phyloP scores from a whole-genome alignment of 1,139 yeast genomes.

The Nakaseomyces nivariensis region DNA sequence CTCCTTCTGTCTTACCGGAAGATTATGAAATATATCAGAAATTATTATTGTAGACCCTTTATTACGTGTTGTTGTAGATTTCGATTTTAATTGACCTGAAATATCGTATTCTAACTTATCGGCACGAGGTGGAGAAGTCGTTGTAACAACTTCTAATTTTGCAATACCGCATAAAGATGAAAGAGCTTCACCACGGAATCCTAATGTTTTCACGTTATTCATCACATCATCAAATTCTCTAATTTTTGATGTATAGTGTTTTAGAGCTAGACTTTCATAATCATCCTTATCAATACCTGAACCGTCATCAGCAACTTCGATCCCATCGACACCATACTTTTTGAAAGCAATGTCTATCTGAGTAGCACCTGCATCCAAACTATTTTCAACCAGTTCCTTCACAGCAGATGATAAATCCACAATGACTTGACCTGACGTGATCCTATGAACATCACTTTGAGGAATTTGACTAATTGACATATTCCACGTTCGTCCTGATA shows the following conservation, averaged over 20 bases:
- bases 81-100: slow-evolving; percentile 40
- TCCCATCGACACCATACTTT: slow-evolving; percentile 65
- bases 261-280: slow-evolving; percentile 50
- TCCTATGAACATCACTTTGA: slow-evolving; percentile 43
- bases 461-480: slow-evolving; percentile 4
- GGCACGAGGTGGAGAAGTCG: slow-evolving; percentile 51
- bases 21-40: slow-evolving; percentile 43
- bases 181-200: slow-evolving; percentile 82
- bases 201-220: slow-evolving; percentile 45
- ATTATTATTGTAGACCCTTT: slow-evolving; percentile 53
- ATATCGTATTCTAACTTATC: slow-evolving; percentile 42
- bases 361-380: slow-evolving; percentile 68
- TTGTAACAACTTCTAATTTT: slow-evolving; percentile 45
- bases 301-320: slow-evolving; percentile 74
- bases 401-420: slow-evolving; percentile 65
- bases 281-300: slow-evolving; percentile 56
- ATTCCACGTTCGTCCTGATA: neutral
- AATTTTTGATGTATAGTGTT: slow-evolving; percentile 78
- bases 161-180: slow-evolving; percentile 61
- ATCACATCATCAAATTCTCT: slow-evolving; percentile 44
- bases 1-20: slow-evolving; percentile 71
- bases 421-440: slow-evolving; percentile 91
- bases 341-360: slow-evolving; percentile 56
- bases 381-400: slow-evolving; percentile 80
- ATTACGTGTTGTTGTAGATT: slow-evolving; percentile 39